Conservation (phyloP, 352 stramenopile genomes). For the Phytophthora europaea region DNA sequence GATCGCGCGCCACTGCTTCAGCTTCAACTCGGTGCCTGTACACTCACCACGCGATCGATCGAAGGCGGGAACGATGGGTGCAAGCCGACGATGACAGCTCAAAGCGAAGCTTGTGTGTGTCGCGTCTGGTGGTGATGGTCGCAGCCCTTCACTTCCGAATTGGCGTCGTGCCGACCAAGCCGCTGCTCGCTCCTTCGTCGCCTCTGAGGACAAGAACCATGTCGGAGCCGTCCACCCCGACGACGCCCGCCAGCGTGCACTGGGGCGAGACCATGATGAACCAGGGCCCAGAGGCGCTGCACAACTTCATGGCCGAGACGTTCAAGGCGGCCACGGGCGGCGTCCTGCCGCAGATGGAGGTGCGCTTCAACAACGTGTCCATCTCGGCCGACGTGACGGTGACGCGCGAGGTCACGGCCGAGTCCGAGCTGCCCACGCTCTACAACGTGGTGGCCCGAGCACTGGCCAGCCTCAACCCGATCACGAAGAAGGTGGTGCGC, state of each 20-base stretch:
- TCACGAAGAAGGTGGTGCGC: constrained; percentile 39
- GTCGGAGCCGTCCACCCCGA: constrained; percentile 24
- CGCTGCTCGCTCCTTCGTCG: neutral
- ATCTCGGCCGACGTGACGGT: constrained; percentile 39
- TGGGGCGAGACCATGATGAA: constrained; percentile 35
- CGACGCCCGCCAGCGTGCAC: constrained; percentile 30
- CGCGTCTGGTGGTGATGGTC: neutral
- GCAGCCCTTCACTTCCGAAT: constrained; percentile 26
- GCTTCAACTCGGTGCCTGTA: constrained; percentile 11
- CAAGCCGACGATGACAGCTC: neutral
- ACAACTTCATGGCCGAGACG: constrained; percentile 33
- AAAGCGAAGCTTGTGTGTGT: neutral
- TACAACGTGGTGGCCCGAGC: constrained; percentile 10
- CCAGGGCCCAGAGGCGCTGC: constrained; percentile 18
- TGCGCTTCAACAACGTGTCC: constrained; percentile 38
- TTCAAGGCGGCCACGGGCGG: constrained; percentile 35
- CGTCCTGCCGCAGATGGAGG: constrained; percentile 38
- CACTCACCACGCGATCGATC: constrained; percentile 13
- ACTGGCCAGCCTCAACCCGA: constrained; percentile 20
- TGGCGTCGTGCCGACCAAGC: constrained; percentile 18
- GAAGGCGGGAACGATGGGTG: neutral
- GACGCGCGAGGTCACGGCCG: constrained; percentile 24
- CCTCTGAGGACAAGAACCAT: constrained; percentile 13
- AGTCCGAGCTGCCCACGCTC: constrained; percentile 55
- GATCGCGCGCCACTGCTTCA: constrained; percentile 11